A percentile compares a stretch with the other conserved stretches of the same genome.
These are phyloP conservation scores for Pulveroboletus ravenelii DNA, from an alignment of 768 basidiomycete species.

Conservation along the genomic window DNA sequence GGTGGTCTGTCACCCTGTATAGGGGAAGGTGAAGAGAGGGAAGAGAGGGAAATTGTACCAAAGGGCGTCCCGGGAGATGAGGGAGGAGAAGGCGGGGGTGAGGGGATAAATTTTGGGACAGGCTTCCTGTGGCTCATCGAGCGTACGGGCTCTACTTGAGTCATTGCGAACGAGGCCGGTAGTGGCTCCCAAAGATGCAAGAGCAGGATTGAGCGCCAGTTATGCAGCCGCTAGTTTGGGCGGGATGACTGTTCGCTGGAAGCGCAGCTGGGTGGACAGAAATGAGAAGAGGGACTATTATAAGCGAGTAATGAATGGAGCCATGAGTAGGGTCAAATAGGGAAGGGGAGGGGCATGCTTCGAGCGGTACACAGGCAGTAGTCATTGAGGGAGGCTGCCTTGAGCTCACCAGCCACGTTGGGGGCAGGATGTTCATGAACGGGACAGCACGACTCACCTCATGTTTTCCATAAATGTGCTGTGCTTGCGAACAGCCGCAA, in stretches of 20 bases:
- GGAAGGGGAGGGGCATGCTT: conserved; percentile 22
- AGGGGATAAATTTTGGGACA: conserved; percentile 61
- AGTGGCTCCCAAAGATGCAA: conserved; percentile 5
- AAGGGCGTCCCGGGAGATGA: conserved; percentile 33
- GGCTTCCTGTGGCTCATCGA: conserved; percentile 68
- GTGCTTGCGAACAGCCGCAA: conserved; percentile 31
- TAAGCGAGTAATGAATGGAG: conserved; percentile 25
- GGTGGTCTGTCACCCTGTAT: conserved; percentile 27
- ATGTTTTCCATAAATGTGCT: conserved; percentile 34
- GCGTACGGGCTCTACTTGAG: conserved; percentile 26
- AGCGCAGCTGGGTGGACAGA: conserved; percentile 24
- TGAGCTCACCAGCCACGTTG: conserved; percentile 35
- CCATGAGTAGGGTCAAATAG: conserved; percentile 30
- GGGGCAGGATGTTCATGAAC: conserved; percentile 29
- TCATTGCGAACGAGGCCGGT: conserved; percentile 18
- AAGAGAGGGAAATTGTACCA: conserved; percentile 29
- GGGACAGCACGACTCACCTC: conserved; percentile 33
- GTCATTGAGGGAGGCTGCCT: conserved; percentile 31
- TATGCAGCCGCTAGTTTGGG: conserved; percentile 7
- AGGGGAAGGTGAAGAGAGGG: conserved; percentile 19
- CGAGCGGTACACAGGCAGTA: conserved; percentile 30
- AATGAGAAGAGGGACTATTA: conserved; percentile 29
- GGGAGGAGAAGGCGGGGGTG: conserved; percentile 45
- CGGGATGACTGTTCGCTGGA: conserved; percentile 16
- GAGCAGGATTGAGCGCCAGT: conserved; percentile 10